Evolutionary conservation across 1,284 basidiomycete species (phyloP), one percentile per base, ranked within the genome.

Genomic region (Cryptococcus hybrid): DNA sequence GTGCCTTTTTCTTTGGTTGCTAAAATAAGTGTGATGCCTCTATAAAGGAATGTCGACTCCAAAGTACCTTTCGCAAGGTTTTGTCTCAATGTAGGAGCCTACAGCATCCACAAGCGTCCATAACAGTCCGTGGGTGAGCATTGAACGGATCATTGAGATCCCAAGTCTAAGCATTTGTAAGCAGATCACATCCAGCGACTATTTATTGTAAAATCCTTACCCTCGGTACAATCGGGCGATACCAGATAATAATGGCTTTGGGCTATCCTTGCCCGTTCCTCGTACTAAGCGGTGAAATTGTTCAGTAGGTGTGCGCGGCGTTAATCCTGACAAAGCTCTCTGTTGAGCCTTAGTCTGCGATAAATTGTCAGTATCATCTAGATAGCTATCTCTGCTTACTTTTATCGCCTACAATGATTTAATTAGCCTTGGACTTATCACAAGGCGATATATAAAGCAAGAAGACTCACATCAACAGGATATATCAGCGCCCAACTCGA

Each of bases 401-500:
- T 73, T 78, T 60, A 77, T 75, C 8, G 75, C 75, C 75, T 77
- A 45, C 45, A 30, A 45, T 34, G 18, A 24, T 5, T 38, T 3
- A 48, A n/a, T 55, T 8, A 45, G 40, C 47, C 30, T 12, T 9
- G 15, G 37, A 42, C 38, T 40, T 9, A 51, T n/a, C 30, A 30
- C 30, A 30, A 30, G 30, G 30, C 30, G 30, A 30, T 30, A 30
- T 30, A 15, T 8, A 3, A 13, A 30, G 7, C 30, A 36, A 34
- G 24, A 42, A 34, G n/a, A 71, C 74, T 75, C 64, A 75, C 77
- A 60, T 78, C 77, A 3, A 78, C 71, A 39, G 77, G 77, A 56
- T 78, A 78, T 5, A 78, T 78, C 57, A 77, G 54, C 0, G 75
- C 76, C 76, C 77, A 78, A 56, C 68, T 71, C 0, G 71, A 75